A percentile compares a stretch with the other conserved stretches of the same genome.
Conservation (phyloP, 805 yeast genomes). For the Kuraishia capsulata region DNA sequence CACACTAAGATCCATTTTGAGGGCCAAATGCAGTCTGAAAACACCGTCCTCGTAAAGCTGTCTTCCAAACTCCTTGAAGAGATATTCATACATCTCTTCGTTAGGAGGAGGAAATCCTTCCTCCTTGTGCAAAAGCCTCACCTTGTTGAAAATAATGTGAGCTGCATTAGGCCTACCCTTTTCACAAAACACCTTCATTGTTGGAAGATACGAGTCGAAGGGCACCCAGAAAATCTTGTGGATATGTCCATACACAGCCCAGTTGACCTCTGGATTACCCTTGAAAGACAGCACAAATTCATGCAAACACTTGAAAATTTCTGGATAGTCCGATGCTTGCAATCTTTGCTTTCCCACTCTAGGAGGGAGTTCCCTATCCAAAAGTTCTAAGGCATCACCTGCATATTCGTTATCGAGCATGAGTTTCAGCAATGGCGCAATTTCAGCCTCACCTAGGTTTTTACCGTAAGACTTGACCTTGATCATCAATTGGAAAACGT, state of each 20-base stretch:
- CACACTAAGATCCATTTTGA: slow-evolving; percentile 53
- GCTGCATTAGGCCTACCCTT: slow-evolving; percentile 53
- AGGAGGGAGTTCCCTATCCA: slow-evolving; percentile 29
- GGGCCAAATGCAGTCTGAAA: slow-evolving; percentile 48
- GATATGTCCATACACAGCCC: slow-evolving; percentile 50
- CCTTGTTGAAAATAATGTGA: slow-evolving; percentile 48
- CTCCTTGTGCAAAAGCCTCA: slow-evolving; percentile 45
- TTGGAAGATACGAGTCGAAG: slow-evolving; percentile 46
- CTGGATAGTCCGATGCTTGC: slow-evolving; percentile 16
- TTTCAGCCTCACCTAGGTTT: slow-evolving; percentile 26
- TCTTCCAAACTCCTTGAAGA: slow-evolving; percentile 55
- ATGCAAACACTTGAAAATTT: slow-evolving; percentile 32
- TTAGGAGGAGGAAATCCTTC: slow-evolving; percentile 43
- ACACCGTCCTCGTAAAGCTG: slow-evolving; percentile 57
- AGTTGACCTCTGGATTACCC: slow-evolving; percentile 36
- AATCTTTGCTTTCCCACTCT: slow-evolving; percentile 6
- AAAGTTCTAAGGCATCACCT: slow-evolving; percentile 30
- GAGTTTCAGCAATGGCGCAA: slow-evolving; percentile 26
- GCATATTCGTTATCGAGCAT: slow-evolving; percentile 24
- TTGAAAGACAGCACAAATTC: slow-evolving; percentile 30
- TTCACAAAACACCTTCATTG: slow-evolving; percentile 47
- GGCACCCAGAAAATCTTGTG: slow-evolving; percentile 50
- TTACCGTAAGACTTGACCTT: slow-evolving; percentile 12
- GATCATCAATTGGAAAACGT: slow-evolving; percentile 6
- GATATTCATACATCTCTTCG: slow-evolving; percentile 46